Conservation (phyloP, 495 filamentous ascomycete species). For the Darksidea phi region DNA sequence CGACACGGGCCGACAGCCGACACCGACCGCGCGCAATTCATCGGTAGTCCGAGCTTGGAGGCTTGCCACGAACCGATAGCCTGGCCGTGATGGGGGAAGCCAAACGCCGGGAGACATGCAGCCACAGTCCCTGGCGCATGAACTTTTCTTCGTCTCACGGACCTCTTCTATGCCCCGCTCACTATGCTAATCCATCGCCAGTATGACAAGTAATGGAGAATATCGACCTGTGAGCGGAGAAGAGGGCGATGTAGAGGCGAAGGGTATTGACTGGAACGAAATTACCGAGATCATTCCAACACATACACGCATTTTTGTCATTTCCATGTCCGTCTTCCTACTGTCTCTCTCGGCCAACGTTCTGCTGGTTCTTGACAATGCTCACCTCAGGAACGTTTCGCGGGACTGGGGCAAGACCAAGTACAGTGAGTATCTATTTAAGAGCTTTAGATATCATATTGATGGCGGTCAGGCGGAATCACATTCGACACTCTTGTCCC, state of each 20-base stretch:
- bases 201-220: neutral
- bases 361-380: neutral
- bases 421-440: conserved; percentile 10
- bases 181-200: neutral
- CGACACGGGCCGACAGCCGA: neutral
- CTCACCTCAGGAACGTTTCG: neutral
- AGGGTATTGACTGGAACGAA: conserved; percentile 3
- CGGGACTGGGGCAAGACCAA: conserved; percentile 12
- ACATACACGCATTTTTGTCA: neutral
- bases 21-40: neutral
- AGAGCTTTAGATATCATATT: neutral
- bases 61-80: too few relatives aligned
- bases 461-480: conserved; percentile 7
- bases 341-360: conserved; percentile 14
- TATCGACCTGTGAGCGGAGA: conserved; percentile 2
- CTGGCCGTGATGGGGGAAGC: too few relatives aligned
- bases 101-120: too few relatives aligned
- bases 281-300: neutral
- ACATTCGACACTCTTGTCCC: conserved; percentile 23
- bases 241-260: neutral
- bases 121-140: too few relatives aligned
- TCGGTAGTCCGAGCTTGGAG: conserved; percentile 6
- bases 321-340: conserved; percentile 1
- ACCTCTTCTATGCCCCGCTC: too few relatives aligned
- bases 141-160: too few relatives aligned